Evolutionary conservation across 495 filamentous ascomycete genomes (phyloP).

Genomic region (Tuber brumale): DNA sequence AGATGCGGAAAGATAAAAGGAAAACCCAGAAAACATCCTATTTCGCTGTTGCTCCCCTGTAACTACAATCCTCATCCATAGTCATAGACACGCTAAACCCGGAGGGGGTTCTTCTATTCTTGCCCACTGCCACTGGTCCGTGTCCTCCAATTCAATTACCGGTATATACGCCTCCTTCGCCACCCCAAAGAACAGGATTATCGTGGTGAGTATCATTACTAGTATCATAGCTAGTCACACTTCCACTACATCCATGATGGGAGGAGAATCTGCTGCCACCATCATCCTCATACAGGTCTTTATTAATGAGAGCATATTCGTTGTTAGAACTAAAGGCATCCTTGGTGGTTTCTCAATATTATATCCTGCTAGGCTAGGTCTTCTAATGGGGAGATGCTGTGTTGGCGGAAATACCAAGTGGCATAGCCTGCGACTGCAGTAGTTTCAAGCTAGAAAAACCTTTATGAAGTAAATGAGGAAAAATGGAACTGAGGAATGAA

Average conservation of each 20-base stretch:
- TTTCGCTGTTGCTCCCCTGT: too few relatives aligned
- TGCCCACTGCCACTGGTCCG: too few relatives aligned
- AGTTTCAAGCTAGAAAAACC: constrained; percentile 67
- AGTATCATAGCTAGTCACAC: constrained; percentile 23
- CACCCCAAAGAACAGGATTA: constrained; percentile 22
- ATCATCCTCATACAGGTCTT: too few relatives aligned
- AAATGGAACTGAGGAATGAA: constrained; percentile 1
- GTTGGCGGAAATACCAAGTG: constrained; percentile 49
- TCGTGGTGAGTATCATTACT: constrained; percentile 33
- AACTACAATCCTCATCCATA: too few relatives aligned
- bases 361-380: constrained; percentile 21
- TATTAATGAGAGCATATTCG: too few relatives aligned
- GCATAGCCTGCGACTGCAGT: constrained; percentile 58
- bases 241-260: constrained; percentile 4
- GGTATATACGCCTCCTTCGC: too few relatives aligned
- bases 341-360: constrained; percentile 41
- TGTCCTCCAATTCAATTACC: too few relatives aligned
- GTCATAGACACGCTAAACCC: too few relatives aligned
- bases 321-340: constrained; percentile 34
- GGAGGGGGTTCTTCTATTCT: too few relatives aligned
- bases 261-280: too few relatives aligned
- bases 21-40: too few relatives aligned
- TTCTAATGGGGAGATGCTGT: constrained; percentile 49
- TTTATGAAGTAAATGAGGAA: constrained; percentile 43
- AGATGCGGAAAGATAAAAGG: too few relatives aligned